Conservation (phyloP, 768 basidiomycete species). For the Psilocybe azurescens region DNA sequence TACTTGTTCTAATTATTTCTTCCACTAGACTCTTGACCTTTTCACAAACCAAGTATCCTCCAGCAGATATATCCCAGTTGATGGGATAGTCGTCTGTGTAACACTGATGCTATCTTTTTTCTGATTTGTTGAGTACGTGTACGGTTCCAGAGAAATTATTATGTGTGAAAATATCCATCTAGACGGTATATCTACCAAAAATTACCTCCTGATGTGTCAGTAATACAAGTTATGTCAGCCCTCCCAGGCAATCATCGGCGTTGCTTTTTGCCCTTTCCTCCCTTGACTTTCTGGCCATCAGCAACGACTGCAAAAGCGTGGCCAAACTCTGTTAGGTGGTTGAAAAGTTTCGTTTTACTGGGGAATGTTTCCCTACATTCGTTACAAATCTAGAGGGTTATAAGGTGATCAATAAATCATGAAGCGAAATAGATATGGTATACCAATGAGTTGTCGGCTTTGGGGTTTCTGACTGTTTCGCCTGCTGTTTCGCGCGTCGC, state of each 20-base stretch:
- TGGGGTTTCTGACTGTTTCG: constrained; percentile 39
- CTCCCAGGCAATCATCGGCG: constrained; percentile 7
- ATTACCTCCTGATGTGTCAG: neutral
- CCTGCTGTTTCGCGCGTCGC: constrained; percentile 71
- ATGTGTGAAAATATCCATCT: neutral
- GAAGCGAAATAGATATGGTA: neutral
- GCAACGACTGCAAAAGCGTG: constrained; percentile 59
- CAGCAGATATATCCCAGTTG: constrained; percentile 87
- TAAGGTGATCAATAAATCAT: neutral
- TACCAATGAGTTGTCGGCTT: constrained; percentile 4
- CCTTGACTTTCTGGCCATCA: constrained; percentile 10
- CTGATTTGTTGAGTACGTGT: neutral
- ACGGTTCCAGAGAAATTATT: neutral
- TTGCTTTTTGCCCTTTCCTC: constrained; percentile 24
- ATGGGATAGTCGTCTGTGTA: constrained; percentile 70
- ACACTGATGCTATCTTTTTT: neutral
- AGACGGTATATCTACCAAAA: neutral
- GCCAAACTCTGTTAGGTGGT: constrained; percentile 70
- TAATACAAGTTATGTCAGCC: neutral
- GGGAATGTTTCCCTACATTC: constrained; percentile 66
- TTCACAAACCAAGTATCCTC: constrained; percentile 95
- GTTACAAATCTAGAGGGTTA: constrained; percentile 55
- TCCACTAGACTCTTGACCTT: constrained; percentile 86
- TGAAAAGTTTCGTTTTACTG: constrained; percentile 77
- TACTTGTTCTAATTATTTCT: constrained; percentile 5